Evolutionary conservation across 139 green algal species (phyloP), one percentile per base, ranked within the genome.

Genomic region (Nannochloris sp.): DNA sequence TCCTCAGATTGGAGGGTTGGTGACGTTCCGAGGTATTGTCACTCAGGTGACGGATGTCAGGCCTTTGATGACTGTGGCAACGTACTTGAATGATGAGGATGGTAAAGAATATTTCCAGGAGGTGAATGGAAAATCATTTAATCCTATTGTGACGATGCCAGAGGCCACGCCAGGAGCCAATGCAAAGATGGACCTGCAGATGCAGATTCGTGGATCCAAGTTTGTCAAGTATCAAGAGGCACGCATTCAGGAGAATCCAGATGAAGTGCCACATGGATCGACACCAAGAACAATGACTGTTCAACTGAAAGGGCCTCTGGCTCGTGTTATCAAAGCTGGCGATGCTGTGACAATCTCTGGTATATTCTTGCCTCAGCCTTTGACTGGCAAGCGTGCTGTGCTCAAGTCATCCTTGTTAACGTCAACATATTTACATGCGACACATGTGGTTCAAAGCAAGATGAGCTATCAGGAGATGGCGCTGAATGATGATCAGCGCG

Each of bases 41-140:
- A 96, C 89, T 1, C 80, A 94, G 44, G 79, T 92, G 15, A 91
- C 81, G 4, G 92, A 98, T 61, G 92, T 98, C 29, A 93, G 93
- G 69, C 92, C 92, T 0, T 61, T 94, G 68, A 69, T 97, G 2
- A 70, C 75, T 2, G 91, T 98, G 19, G 88, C 91, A 18, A 95
- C 91, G 0, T 98, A 98, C 81, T 87, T 91, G 14, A 95, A 97
- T 73, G 78, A 85, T 43, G 79, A 89, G 36, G 88, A 73, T 19
- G 91, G 88, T 4, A 87, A 81, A 56, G 89, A 98, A 75, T 80
- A 95, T n/a, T 98, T 95, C 78, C 92, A 98, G 80, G 87, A 96
- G 75, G 81, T 92, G 14, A 49, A 57, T 34, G 73, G 68, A 61
- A 29, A 79, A 48, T 77, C 69, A 7, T 97, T 93, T 78, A 92